phyloP scores from a whole-genome alignment of 192 early-diverging fungal species.

The Obelidium mucronatum region DNA sequence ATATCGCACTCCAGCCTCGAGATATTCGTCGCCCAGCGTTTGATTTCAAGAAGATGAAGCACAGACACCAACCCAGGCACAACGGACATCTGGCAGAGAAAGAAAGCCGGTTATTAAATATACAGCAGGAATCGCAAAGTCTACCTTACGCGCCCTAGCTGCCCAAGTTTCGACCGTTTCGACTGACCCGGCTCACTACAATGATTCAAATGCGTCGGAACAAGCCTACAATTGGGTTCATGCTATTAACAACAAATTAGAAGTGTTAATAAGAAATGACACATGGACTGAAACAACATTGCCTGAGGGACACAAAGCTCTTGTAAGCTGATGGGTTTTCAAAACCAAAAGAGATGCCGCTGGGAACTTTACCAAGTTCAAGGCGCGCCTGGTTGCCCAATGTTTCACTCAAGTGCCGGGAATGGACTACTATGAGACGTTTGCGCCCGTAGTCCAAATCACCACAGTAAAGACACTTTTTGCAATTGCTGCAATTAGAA shows the following conservation, averaged over 20 bases:
- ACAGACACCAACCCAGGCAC: too few relatives aligned
- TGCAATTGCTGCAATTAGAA: slow-evolving; percentile 2
- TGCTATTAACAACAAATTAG: background rate
- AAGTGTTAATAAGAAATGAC: slow-evolving; percentile 1
- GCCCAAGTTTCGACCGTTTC: too few relatives aligned
- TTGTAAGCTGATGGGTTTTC: slow-evolving; percentile 40
- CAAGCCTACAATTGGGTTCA: background rate
- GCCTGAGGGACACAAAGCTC: slow-evolving; percentile 30
- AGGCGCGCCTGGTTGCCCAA: slow-evolving; percentile 40
- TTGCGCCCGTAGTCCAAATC: slow-evolving; percentile 47
- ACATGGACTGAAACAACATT: too few relatives aligned
- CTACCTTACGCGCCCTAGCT: too few relatives aligned
- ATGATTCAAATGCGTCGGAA: background rate
- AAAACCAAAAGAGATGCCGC: slow-evolving; percentile 28
- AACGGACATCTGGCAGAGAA: too few relatives aligned
- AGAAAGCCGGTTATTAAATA: too few relatives aligned
- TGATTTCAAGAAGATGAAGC: too few relatives aligned
- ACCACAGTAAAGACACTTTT: slow-evolving; percentile 26
- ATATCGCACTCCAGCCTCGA: too few relatives aligned
- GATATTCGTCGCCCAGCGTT: too few relatives aligned
- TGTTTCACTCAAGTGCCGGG: slow-evolving; percentile 45
- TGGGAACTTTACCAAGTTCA: slow-evolving; percentile 36
- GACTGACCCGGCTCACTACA: too few relatives aligned
- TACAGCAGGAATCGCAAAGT: too few relatives aligned
- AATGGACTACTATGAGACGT: slow-evolving; percentile 50